Evolutionary conservation across 371 early-diverging fungal genomes (phyloP).

Genomic region (Mortierella sp.): DNA sequence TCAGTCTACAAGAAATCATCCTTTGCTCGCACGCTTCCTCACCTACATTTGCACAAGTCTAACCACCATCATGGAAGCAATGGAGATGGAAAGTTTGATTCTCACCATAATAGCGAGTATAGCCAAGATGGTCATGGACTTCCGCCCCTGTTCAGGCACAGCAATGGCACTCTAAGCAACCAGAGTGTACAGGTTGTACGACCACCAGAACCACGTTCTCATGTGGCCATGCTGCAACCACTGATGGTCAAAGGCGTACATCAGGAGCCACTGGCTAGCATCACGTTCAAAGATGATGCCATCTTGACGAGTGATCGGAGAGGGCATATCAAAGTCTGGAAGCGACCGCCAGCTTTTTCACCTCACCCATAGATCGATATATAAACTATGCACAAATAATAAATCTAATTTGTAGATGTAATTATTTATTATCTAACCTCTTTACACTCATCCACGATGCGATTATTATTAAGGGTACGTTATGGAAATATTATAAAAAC

Average conservation of each 20-base stretch:
- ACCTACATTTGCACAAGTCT: slow-evolving; percentile 24
- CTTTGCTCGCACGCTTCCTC: slow-evolving; percentile 37
- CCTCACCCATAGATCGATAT: slow-evolving; percentile 9
- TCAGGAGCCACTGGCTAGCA: slow-evolving; percentile 76
- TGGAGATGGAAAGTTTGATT: slow-evolving; percentile 15
- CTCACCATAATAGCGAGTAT: slow-evolving; percentile 11
- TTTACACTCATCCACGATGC: no score
- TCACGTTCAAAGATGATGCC: slow-evolving; percentile 86
- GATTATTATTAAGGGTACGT: no score
- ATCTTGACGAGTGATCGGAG: slow-evolving; percentile 87
- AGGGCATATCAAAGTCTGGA: slow-evolving; percentile 87
- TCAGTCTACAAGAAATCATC: slow-evolving; percentile 34
- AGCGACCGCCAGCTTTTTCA: slow-evolving; percentile 66
- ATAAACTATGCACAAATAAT: background rate
- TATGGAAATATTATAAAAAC: no score
- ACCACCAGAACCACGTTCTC: slow-evolving; percentile 71
- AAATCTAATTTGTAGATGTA: background rate
- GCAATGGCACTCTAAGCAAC: slow-evolving; percentile 40
- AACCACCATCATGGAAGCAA: slow-evolving; percentile 1
- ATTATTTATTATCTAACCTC: no score
- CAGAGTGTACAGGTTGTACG: slow-evolving; percentile 60
- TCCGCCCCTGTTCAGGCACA: slow-evolving; percentile 54
- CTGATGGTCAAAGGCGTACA: slow-evolving; percentile 79
- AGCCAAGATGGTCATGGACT: slow-evolving; percentile 58
- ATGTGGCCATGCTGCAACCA: slow-evolving; percentile 87